phyloP scores from a whole-genome alignment of 768 basidiomycete genomes.

The Phanerochaete sordida region DNA sequence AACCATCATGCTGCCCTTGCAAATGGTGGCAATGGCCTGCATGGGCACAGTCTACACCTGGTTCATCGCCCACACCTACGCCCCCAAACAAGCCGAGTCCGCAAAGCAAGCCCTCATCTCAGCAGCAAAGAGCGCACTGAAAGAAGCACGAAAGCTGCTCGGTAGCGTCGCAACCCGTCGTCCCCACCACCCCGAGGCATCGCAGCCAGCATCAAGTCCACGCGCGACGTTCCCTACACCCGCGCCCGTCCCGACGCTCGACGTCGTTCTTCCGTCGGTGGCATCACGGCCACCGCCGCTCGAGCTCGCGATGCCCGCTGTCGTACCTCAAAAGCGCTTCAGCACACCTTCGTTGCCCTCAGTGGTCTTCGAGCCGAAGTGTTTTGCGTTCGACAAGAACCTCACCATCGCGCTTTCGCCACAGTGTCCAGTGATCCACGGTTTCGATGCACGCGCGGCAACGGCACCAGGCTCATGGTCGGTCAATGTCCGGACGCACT shows the following conservation, averaged over 20 bases:
- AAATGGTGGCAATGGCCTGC: background rate
- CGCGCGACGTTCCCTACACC: background rate
- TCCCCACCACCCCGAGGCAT: background rate
- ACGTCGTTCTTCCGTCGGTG: too few relatives aligned
- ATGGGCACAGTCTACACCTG: background rate
- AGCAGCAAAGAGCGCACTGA: background rate
- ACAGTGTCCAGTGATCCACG: background rate
- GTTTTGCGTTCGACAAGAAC: background rate
- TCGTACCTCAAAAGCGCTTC: too few relatives aligned
- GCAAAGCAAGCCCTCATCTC: background rate
- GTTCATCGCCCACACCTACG: background rate
- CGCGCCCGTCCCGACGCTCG: too few relatives aligned
- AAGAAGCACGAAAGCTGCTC: background rate
- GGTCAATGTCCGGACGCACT: background rate
- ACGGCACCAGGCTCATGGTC: background rate
- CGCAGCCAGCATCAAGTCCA: background rate
- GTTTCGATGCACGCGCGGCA: background rate
- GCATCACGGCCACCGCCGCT: too few relatives aligned
- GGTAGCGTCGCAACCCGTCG: background rate
- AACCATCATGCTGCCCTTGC: too few relatives aligned
- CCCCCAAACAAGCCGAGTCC: background rate
- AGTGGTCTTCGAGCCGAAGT: background rate
- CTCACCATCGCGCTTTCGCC: background rate
- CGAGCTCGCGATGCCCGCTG: too few relatives aligned
- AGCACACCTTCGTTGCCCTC: background rate